phyloP scores from a whole-genome alignment of 2,329 filamentous ascomycete species.

The Neofusicoccum sp. region DNA sequence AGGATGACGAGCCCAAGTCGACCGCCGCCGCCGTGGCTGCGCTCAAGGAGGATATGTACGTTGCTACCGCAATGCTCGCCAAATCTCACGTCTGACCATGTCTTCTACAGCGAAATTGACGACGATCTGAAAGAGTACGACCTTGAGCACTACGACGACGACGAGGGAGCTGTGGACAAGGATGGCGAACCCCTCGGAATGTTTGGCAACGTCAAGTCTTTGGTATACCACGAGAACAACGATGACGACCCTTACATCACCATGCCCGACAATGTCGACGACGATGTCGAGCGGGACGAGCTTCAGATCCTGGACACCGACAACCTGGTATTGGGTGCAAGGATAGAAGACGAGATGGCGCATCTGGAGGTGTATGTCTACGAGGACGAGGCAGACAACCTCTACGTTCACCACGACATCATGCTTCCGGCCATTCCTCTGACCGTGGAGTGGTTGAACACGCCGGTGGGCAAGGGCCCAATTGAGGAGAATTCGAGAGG shows the following conservation, averaged over 20 bases:
- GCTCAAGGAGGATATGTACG: constrained; percentile 27
- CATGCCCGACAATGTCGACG: constrained; percentile 69
- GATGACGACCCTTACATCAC: constrained; percentile 97
- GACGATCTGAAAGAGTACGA: constrained; percentile 96
- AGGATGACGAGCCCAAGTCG: constrained; percentile 30
- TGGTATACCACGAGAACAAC: constrained; percentile 92
- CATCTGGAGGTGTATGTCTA: constrained; percentile 98
- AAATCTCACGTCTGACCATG: background rate
- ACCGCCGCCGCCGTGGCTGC: constrained; percentile 22
- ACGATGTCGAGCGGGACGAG: constrained; percentile 89
- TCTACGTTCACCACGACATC: constrained; percentile 99
- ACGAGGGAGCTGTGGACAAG: constrained; percentile 68
- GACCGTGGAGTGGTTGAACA: constrained; percentile 92
- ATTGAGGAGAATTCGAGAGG: constrained; percentile 68
- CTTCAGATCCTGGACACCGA: constrained; percentile 90
- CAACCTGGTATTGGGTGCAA: constrained; percentile 87
- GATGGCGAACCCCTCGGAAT: constrained; percentile 79
- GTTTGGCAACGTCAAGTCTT: constrained; percentile 92
- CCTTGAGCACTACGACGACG: constrained; percentile 92
- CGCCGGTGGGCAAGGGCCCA: constrained; percentile 75
- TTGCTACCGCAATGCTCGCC: constrained; percentile 26
- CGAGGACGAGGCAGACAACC: constrained; percentile 91
- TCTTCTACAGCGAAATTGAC: constrained; percentile 54
- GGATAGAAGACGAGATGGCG: constrained; percentile 95
- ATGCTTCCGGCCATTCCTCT: constrained; percentile 97